A percentile compares a stretch with the other conserved stretches of the same genome.
Conservation (phyloP, 2,329 filamentous ascomycete genomes). For the Emergomyces africanus region DNA sequence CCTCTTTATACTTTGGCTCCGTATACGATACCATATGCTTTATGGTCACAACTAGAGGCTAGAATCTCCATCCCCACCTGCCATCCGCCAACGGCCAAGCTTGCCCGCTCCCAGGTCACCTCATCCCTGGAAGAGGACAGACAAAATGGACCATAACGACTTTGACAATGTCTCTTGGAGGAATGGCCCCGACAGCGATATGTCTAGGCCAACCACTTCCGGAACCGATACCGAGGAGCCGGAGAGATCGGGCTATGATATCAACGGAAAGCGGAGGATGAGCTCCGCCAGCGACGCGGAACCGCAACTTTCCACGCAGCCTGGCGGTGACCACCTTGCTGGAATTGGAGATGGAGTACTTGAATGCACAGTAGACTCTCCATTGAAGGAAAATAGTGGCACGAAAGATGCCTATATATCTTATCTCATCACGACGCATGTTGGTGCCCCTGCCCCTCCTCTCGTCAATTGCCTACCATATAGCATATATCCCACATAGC, state of each 20-base stretch:
- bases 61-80: neutral
- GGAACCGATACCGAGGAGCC: slow-evolving; percentile 30
- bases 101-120: neutral
- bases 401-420: slow-evolving; percentile 96
- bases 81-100: neutral
- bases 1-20: neutral
- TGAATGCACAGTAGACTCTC: slow-evolving; percentile 69
- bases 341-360: slow-evolving; percentile 60
- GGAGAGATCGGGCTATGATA: slow-evolving; percentile 20
- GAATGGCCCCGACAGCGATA: slow-evolving; percentile 43
- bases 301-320: slow-evolving; percentile 35
- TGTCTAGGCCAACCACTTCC: slow-evolving; percentile 28
- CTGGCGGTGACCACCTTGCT: slow-evolving; percentile 47
- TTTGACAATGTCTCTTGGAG: slow-evolving; percentile 75
- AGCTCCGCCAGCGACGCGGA: slow-evolving; percentile 33
- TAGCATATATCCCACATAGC: neutral
- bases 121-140: neutral
- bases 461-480: neutral
- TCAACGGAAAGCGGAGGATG: slow-evolving; percentile 38
- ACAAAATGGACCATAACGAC: slow-evolving; percentile 45
- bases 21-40: neutral
- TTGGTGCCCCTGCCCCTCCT: slow-evolving; percentile 31
- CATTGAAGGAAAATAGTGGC: slow-evolving; percentile 90
- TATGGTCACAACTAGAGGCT: neutral
- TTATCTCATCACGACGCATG: slow-evolving; percentile 83